Conservation (phyloP, 495 filamentous ascomycete genomes). For the Cercophora samala region DNA sequence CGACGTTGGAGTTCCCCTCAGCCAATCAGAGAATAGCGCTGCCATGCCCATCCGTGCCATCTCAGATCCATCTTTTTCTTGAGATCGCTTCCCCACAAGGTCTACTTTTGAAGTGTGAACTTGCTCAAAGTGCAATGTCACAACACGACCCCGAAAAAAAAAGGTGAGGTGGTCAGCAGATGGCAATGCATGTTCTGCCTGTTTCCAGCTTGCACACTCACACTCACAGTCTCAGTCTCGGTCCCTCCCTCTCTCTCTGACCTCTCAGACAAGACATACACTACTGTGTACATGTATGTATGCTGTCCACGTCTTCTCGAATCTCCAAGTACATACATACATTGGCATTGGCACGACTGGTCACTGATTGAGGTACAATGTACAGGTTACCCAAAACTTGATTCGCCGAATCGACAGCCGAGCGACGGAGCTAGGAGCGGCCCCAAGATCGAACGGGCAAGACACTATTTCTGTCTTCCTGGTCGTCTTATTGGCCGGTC, state of each 20-base stretch:
- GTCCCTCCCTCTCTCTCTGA: not conserved
- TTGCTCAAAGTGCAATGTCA: not conserved
- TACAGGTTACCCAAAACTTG: not conserved
- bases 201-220: not conserved
- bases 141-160: not conserved
- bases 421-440: not conserved
- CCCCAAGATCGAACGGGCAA: slow-evolving; percentile 3
- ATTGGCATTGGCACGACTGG: no score
- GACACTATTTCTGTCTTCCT: slow-evolving; percentile 1
- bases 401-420: slow-evolving; percentile 4
- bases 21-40: not conserved
- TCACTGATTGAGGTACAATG: no score
- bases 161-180: not conserved
- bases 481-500: not conserved
- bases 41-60: not conserved
- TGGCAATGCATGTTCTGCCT: not conserved
- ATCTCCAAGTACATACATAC: not conserved
- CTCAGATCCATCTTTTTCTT: not conserved
- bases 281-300: no score
- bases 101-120: not conserved
- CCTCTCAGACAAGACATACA: no score
- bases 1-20: no score
- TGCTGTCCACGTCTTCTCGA: not conserved
- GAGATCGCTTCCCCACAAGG: not conserved
- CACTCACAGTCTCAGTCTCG: not conserved